phyloP scores from a whole-genome alignment of 805 yeast species.

The Crinitomyces ghanaensis region DNA sequence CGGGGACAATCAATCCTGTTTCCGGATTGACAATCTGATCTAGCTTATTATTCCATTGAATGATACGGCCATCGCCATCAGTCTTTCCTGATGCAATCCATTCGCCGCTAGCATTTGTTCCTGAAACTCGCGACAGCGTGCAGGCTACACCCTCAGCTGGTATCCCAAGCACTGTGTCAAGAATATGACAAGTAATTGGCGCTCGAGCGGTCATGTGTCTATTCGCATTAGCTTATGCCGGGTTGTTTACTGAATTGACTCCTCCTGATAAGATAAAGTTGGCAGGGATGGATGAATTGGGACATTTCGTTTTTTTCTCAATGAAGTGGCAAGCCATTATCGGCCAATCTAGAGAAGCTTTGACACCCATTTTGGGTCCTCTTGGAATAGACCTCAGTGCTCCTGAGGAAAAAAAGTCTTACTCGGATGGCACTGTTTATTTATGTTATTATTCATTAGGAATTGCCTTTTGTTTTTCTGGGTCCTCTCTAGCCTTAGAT shows the following conservation, averaged over 20 bases:
- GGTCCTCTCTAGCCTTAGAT: conserved; percentile 19
- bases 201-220: not conserved
- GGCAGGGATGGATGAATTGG: too few species aligned
- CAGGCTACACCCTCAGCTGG: conserved; percentile 77
- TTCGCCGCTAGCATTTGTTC: conserved; percentile 12
- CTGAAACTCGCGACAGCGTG: conserved; percentile 26
- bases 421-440: conserved; percentile 10
- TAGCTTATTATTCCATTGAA: conserved; percentile 51
- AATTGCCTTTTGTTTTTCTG: conserved; percentile 12
- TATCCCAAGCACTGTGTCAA: conserved; percentile 72
- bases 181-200: conserved; percentile 70
- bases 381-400: too few species aligned
- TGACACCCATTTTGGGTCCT: too few species aligned
- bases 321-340: too few species aligned
- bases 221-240: too few species aligned
- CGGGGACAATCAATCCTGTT: conserved; percentile 32
- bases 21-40: conserved; percentile 30
- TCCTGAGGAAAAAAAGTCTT: conserved; percentile 7
- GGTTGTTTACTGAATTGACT: too few species aligned
- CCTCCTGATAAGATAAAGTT: too few species aligned
- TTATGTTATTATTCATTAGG: conserved; percentile 15
- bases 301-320: too few species aligned
- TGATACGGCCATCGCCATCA: conserved; percentile 70
- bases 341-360: too few species aligned
- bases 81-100: conserved; percentile 61